These are phyloP conservation scores for Kitagawia praeruptora DNA, from an alignment of 129 eudicot species.

Conservation along the genomic window DNA sequence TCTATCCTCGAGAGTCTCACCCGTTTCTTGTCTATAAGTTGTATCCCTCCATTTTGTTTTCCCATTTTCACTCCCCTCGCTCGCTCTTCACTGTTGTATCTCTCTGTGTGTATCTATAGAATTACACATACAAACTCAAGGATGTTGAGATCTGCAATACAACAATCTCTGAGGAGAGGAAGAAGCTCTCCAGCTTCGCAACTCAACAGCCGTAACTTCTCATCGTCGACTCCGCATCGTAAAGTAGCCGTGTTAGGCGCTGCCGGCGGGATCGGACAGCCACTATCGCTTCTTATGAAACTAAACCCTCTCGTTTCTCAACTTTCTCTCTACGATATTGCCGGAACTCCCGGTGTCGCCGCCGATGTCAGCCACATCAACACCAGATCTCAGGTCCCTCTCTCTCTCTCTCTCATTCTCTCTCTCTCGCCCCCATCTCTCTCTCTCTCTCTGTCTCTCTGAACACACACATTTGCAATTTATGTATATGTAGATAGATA, in stretches of 20 bases:
- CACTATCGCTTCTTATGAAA: slow-evolving; percentile 70
- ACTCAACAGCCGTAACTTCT: background rate
- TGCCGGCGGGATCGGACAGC: slow-evolving; percentile 97
- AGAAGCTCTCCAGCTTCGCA: background rate
- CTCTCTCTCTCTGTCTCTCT: background rate
- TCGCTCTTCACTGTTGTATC: too few species aligned
- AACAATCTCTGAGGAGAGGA: background rate
- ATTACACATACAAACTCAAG: background rate
- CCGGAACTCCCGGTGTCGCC: slow-evolving; percentile 78
- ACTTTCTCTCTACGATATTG: slow-evolving; percentile 71
- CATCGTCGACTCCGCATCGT: background rate
- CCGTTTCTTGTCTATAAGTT: too few species aligned
- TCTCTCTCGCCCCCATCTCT: background rate
- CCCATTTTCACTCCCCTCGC: too few species aligned
- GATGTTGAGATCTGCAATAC: background rate
- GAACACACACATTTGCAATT: too few species aligned
- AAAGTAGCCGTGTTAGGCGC: slow-evolving; percentile 46
- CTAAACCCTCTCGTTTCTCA: slow-evolving; percentile 79
- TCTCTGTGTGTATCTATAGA: too few species aligned
- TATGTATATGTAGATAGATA: too few species aligned
- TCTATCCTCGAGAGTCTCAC: too few species aligned
- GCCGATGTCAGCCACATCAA: slow-evolving; percentile 98
- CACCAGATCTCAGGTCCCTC: slow-evolving; percentile 78
- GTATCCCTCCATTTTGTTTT: too few species aligned
- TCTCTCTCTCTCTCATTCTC: background rate